Evolutionary conservation across 1,284 basidiomycete species (phyloP).

Genomic region (Ganoderma meredithae): DNA sequence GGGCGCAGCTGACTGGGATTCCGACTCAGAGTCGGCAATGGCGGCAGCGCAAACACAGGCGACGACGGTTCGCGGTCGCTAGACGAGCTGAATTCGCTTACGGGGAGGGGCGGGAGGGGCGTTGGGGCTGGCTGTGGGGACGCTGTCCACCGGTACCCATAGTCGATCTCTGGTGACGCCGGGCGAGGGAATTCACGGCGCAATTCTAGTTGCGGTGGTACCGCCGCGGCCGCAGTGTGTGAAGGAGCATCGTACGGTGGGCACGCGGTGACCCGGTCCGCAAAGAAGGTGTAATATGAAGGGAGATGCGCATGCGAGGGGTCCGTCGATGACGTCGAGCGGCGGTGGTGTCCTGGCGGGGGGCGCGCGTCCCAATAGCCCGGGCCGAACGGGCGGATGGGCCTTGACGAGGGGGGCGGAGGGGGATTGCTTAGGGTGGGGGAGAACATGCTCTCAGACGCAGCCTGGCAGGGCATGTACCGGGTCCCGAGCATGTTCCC

Average conservation of each 20-base stretch:
- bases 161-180: slow-evolving; percentile 28
- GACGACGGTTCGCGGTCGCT: slow-evolving; percentile 16
- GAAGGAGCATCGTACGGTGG: slow-evolving; percentile 40
- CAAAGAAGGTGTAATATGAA: slow-evolving; percentile 56
- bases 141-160: slow-evolving; percentile 35
- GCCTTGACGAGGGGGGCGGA: slow-evolving; percentile 37
- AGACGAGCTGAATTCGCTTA: slow-evolving; percentile 7
- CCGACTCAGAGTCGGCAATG: slow-evolving; percentile 23
- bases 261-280: slow-evolving; percentile 49
- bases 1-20: slow-evolving; percentile 26
- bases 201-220: slow-evolving; percentile 12
- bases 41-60: slow-evolving; percentile 29
- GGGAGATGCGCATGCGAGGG: slow-evolving; percentile 29
- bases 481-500: slow-evolving; percentile 70
- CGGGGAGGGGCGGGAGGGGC: slow-evolving; percentile 13
- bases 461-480: slow-evolving; percentile 64
- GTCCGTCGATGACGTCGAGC: slow-evolving; percentile 24
- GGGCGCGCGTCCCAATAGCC: slow-evolving; percentile 50
- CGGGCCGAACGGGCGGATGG: slow-evolving; percentile 51
- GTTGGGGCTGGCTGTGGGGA: slow-evolving; percentile 30
- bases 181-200: slow-evolving; percentile 25
- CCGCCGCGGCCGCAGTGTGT: slow-evolving; percentile 5
- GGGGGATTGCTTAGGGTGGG: slow-evolving; percentile 27
- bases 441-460: slow-evolving; percentile 56
- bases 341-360: slow-evolving; percentile 21